Conservation (phyloP, 2,329 filamentous ascomycete genomes). For the Phyllosticta citrichinensis region DNA sequence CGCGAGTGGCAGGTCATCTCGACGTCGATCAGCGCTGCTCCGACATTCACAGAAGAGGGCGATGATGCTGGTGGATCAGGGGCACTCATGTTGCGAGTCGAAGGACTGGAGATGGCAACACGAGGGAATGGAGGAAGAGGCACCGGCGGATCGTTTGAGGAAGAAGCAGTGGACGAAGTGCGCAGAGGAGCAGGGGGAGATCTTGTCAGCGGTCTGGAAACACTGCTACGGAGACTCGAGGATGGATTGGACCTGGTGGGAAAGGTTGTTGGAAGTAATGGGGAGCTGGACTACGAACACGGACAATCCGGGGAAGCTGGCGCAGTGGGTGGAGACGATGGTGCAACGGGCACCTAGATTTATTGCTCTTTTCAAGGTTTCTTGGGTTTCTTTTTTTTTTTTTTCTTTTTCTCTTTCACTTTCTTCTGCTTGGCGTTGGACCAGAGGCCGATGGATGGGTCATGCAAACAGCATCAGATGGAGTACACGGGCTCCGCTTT, state of each 20-base stretch:
- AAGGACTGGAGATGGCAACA: constrained; percentile 39
- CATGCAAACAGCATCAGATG: neutral
- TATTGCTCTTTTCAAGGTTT: neutral
- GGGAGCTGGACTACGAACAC: neutral
- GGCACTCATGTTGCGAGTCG: constrained; percentile 52
- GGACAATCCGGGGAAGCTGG: neutral
- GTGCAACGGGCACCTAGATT: neutral
- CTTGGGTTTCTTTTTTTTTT: neutral
- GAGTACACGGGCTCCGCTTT: neutral
- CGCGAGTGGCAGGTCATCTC: constrained; percentile 60
- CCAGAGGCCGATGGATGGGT: neutral
- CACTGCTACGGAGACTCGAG: constrained; percentile 27
- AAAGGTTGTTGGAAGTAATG: constrained; percentile 20
- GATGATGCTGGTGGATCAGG: constrained; percentile 12
- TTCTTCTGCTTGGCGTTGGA: neutral
- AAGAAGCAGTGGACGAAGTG: constrained; percentile 19
- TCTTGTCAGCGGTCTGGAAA: constrained; percentile 26
- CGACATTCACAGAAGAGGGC: constrained; percentile 47
- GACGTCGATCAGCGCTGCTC: constrained; percentile 46
- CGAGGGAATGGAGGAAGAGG: constrained; percentile 12
- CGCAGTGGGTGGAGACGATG: neutral
- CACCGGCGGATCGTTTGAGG: constrained; percentile 11
- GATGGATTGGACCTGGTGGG: constrained; percentile 24
- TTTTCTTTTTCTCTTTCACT: neutral
- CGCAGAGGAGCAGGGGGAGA: constrained; percentile 23